These are phyloP conservation scores for Grosmannia clavigera DNA, from an alignment of 2,329 filamentous ascomycete genomes.

Conservation along the genomic window DNA sequence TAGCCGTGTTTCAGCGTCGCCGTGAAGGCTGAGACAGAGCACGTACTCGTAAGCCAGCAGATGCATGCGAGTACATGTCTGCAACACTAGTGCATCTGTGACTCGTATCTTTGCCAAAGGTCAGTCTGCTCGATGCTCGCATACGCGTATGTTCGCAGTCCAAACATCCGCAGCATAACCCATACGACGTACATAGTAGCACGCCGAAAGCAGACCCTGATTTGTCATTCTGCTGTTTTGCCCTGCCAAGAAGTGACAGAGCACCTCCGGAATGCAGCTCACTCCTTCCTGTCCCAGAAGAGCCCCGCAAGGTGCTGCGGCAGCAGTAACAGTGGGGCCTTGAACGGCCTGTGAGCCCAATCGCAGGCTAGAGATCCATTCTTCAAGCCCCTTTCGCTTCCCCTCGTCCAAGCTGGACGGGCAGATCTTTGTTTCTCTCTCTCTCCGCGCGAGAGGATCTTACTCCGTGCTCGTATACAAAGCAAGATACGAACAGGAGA, in stretches of 20 bases:
- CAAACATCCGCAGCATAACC: too few species aligned
- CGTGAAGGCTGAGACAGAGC: neutral
- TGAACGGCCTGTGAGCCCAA: neutral
- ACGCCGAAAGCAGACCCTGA: too few species aligned
- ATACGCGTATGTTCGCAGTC: too few species aligned
- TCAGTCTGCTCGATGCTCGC: too few species aligned
- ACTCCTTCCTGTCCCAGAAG: neutral
- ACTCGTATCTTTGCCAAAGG: neutral
- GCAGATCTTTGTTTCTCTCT: neutral
- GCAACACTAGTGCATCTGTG: neutral
- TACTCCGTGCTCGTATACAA: too few species aligned
- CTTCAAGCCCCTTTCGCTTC: neutral
- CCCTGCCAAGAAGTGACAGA: neutral
- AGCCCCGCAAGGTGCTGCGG: neutral
- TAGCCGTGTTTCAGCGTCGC: neutral
- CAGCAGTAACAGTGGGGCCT: neutral
- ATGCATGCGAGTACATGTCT: neutral
- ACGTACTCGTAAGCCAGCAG: neutral
- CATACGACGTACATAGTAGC: too few species aligned
- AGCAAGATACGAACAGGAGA: neutral
- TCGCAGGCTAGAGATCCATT: neutral
- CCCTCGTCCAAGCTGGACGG: neutral
- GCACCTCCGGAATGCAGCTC: neutral
- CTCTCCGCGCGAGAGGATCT: too few species aligned
- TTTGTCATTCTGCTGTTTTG: too few species aligned